Evolutionary conservation across 495 filamentous ascomycete genomes (phyloP), one percentile per base, ranked within the genome.

Genomic region (Daldinia childiae): DNA sequence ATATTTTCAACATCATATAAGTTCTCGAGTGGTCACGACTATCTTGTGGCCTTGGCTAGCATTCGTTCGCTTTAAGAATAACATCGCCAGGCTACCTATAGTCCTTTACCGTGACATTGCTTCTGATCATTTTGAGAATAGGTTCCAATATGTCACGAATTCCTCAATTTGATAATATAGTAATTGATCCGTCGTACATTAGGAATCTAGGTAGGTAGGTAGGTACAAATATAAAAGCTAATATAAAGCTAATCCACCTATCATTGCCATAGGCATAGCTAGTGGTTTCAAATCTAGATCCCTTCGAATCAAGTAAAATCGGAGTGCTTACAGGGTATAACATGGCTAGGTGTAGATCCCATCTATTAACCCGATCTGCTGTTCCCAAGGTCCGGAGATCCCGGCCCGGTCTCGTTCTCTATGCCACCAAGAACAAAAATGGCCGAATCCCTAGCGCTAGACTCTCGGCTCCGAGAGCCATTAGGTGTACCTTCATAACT

Each of bases 361-460:
- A 9, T 24, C 8, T 4, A 11, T 48, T 48, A 11, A 38, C 55
- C 50, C 50, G 5, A 12, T 30, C 50, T 54, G 2, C 15, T 30
- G 6, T 54, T 6, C 45, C 21, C 24, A 30, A 29, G 15, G 29
- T n/a, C 12, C 26, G 12, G 6, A 3, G 12, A 52, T 29, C 38
- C 0, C 9, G 5, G 39, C 11, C 17, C 27, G n/a, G n/a, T 7
- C 34, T 41, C n/a, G 11, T 24, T 3, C 4, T 51, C 52, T 43
- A n/a, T 19, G 8, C n/a, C 38, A 1, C 38, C 30, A 8, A 6
- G 15, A 19, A 45, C 30, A 38, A 29, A 60, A 32, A 48, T 41
- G 21, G 54, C 64, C 1, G 69, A 67, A 55, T 59, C 45, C 21
- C 30, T 26, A 7, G 36, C 29, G 21, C 41, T 60, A 34, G 48